These are phyloP conservation scores for Gracilaria domingensis DNA, from an alignment of 23 red algal species.

Conservation along the genomic window DNA sequence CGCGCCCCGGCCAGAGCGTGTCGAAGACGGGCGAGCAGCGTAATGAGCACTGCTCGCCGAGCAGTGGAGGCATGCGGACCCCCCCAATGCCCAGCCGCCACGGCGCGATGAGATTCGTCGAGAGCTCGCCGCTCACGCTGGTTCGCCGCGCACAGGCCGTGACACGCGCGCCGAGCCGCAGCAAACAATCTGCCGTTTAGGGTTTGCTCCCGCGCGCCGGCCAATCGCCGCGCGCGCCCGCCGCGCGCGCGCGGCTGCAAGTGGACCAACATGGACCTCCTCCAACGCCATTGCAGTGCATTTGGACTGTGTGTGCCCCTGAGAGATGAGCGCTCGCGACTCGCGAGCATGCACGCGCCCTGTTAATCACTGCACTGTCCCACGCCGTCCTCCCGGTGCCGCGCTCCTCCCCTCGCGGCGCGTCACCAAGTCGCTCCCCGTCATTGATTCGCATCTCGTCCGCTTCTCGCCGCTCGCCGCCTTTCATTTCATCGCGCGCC, in stretches of 20 bases:
- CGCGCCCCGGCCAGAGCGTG: too few relatives aligned
- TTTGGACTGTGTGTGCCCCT: too few relatives aligned
- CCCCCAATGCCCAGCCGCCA: too few relatives aligned
- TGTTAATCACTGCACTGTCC: too few relatives aligned
- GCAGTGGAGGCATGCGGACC: neutral
- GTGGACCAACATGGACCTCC: conserved; percentile 25
- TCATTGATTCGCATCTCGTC: neutral
- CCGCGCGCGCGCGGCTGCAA: neutral
- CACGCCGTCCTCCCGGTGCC: too few relatives aligned
- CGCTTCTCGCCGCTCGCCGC: neutral
- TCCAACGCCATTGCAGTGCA: neutral
- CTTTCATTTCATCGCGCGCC: neutral
- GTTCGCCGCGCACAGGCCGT: neutral
- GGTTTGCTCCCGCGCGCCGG: neutral
- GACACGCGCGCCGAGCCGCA: neutral
- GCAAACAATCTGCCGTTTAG: neutral
- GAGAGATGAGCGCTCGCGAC: neutral
- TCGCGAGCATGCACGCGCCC: neutral
- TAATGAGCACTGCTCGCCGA: too few relatives aligned
- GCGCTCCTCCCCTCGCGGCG: neutral
- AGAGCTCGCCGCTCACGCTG: neutral
- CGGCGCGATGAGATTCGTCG: neutral
- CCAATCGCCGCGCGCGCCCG: neutral
- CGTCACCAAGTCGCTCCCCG: neutral
- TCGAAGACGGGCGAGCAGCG: too few relatives aligned